Percentiles rank a stretch among this genome's conserved stretches.
These are phyloP conservation scores for Vaccinium myrtillus DNA, from an alignment of 148 eudicot genomes.

Conservation along the genomic window DNA sequence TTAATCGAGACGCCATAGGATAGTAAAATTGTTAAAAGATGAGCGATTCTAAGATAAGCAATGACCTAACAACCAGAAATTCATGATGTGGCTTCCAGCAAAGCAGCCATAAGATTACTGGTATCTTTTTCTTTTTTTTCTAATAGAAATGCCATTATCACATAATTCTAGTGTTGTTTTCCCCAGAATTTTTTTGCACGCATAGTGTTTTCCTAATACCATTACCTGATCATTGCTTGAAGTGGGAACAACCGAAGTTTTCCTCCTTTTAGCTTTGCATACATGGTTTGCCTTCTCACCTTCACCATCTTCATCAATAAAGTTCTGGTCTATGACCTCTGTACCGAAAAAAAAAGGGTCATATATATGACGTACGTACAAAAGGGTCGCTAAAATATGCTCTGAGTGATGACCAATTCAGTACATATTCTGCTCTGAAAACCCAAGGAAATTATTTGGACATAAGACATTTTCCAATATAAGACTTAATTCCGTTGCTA, in stretches of 20 bases:
- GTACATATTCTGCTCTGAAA: neutral
- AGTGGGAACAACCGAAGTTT: conserved; percentile 26
- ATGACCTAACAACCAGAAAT: too few species aligned
- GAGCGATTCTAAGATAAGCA: too few species aligned
- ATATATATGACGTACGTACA: neutral
- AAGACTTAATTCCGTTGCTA: neutral
- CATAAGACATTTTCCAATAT: neutral
- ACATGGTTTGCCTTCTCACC: conserved; percentile 25
- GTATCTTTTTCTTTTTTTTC: neutral
- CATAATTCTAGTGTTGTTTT: neutral
- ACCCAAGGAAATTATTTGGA: neutral
- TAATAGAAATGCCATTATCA: neutral
- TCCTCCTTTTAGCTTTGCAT: conserved; percentile 37
- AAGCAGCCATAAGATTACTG: neutral
- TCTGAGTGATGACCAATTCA: neutral
- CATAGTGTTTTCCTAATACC: neutral
- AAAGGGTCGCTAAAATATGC: neutral
- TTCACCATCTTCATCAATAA: conserved; percentile 46
- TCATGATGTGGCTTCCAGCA: neutral
- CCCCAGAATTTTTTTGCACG: neutral
- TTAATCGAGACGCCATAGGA: too few species aligned
- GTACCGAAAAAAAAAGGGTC: conserved; percentile 12
- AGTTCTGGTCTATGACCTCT: conserved; percentile 82
- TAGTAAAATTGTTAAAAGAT: neutral
- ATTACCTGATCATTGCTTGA: conserved; percentile 37